Evolutionary conservation across 441 rosid species (phyloP), one percentile per base, ranked within the genome.

Genomic region (Gossypium davidsonii): DNA sequence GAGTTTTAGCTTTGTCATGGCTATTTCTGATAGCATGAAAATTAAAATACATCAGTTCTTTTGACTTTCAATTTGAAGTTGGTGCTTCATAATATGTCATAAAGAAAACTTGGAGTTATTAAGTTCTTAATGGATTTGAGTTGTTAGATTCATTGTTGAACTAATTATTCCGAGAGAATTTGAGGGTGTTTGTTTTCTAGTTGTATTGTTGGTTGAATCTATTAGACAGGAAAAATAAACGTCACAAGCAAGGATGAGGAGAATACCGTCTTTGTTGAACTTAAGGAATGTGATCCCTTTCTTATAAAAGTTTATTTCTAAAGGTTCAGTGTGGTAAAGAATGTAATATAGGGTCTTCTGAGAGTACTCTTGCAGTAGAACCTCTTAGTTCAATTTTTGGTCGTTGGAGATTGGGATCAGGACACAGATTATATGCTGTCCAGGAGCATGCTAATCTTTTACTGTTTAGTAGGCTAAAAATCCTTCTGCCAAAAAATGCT

Each of bases 61-160:
- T 9, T 26, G 4, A 25, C 58, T 25, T n/a, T 51, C 25, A 28
- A 8, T 26, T 67, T 67, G 44, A 67, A 25, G 58, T 17, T 4
- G 23, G 21, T 7, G 42, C 42, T 67, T 67, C 57, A 67, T 49
- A 39, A 25, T 48, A 23, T n/a, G 4, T 67, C 71, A 25, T 67
- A 48, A 48, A 23, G 70, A 20, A 66, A 66, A 48, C 20, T 23
- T 20, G 11, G 2, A 46, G 70, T 46, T 66, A 25, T 1, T 23
- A 39, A 58, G 17, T 57, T 59, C 20, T 48, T 25, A 3, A 67
- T 56, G 57, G 56, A 66, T 25, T 67, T 25, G 49, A 67, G 71
- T 25, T 48, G n/a, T 46, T 66, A 26, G 71, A 26, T 67, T 67
- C 71, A 0, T 49, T 55, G 70, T 66, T 48, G 39, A 65, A 6